Evolutionary conservation across 2,329 filamentous ascomycete species (phyloP).

Genomic region (Claviceps digitariae): DNA sequence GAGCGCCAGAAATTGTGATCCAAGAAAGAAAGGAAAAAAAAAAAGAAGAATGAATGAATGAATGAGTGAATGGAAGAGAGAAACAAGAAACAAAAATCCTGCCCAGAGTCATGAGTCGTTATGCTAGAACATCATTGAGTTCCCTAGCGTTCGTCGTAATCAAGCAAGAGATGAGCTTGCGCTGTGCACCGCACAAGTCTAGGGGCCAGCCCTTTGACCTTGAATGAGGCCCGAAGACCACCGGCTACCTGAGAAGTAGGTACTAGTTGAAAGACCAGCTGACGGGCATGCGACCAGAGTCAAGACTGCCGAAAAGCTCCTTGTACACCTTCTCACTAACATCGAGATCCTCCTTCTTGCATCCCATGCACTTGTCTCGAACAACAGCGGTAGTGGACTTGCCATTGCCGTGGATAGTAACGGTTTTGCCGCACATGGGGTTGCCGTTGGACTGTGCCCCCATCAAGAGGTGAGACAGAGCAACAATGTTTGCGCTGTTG

Average conservation of each 20-base stretch:
- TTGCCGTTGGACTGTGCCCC: constrained; percentile 50
- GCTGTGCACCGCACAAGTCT: constrained; percentile 7
- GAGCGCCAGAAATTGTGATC: background rate
- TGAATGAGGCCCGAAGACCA: background rate
- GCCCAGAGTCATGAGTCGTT: constrained; percentile 3
- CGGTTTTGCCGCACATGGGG: constrained; percentile 54
- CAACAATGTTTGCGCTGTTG: constrained; percentile 47
- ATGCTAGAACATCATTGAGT: background rate
- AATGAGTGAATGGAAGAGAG: background rate
- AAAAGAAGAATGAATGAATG: background rate
- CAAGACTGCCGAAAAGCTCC: constrained; percentile 35
- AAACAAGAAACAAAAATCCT: background rate
- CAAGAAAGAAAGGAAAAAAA: background rate
- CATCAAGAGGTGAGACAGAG: constrained; percentile 53
- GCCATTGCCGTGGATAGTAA: constrained; percentile 50
- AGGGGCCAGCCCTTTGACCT: background rate
- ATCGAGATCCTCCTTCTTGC: constrained; percentile 42
- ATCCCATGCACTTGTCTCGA: constrained; percentile 66
- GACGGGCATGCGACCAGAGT: constrained; percentile 26
- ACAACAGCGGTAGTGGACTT: constrained; percentile 44
- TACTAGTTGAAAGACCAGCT: constrained; percentile 36
- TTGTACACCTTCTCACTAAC: constrained; percentile 42
- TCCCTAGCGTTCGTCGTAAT: background rate
- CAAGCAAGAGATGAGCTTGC: background rate
- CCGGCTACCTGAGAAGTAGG: too few relatives aligned